These are phyloP conservation scores for Platanthera guangdongensis DNA, from an alignment of 106 monocot genomes.

Conservation along the genomic window DNA sequence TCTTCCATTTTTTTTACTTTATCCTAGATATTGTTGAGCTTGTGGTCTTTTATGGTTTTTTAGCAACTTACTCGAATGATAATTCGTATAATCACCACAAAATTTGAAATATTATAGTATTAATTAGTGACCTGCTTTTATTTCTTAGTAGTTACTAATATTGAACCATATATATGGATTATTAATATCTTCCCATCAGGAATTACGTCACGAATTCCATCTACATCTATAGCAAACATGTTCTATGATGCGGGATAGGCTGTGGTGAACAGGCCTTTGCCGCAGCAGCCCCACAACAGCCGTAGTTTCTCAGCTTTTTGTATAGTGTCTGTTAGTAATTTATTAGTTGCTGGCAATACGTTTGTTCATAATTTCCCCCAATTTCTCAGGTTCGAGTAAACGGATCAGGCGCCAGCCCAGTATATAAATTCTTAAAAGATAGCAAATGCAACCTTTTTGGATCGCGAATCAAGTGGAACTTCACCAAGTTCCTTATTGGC, in stretches of 20 bases:
- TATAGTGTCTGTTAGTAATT: too few relatives aligned
- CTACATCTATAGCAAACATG: background rate
- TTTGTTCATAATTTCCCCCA: too few relatives aligned
- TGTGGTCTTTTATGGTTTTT: background rate
- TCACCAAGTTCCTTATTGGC: constrained; percentile 82
- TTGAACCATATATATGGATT: background rate
- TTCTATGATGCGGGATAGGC: too few relatives aligned
- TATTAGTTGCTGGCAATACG: too few relatives aligned
- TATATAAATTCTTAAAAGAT: constrained; percentile 77
- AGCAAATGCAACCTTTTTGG: constrained; percentile 59
- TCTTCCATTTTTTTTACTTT: background rate
- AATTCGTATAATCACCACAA: background rate
- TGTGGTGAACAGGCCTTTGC: too few relatives aligned
- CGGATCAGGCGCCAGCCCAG: constrained; percentile 53
- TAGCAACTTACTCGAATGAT: background rate
- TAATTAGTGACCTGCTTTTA: background rate
- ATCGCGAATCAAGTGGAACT: constrained; percentile 85
- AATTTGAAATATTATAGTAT: background rate
- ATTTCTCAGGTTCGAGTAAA: constrained; percentile 63
- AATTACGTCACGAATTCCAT: background rate
- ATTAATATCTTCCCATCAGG: background rate
- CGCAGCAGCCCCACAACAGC: too few relatives aligned
- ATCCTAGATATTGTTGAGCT: background rate
- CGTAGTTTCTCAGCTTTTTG: too few relatives aligned
- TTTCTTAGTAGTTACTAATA: background rate